Evolutionary conservation across 768 basidiomycete genomes (phyloP).

Genomic region (Tulasnella sp.): DNA sequence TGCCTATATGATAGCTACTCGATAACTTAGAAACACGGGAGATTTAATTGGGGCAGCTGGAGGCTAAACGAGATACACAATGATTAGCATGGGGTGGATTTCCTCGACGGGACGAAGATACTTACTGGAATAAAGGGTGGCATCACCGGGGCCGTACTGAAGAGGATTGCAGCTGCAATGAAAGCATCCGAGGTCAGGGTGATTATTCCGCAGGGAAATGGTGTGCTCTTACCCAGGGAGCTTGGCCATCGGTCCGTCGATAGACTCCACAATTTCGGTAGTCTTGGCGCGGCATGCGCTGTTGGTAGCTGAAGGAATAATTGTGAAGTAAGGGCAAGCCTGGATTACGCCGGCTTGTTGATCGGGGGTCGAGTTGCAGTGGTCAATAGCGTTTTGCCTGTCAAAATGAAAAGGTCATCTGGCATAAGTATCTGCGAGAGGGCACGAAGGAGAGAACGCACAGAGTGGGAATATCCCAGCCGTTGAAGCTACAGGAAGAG

Average conservation of each 20-base stretch:
- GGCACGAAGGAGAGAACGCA: neutral
- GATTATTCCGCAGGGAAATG: conserved; percentile 33
- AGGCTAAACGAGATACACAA: neutral
- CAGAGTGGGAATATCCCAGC: neutral
- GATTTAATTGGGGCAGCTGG: neutral
- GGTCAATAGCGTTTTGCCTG: conserved; percentile 14
- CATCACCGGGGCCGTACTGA: conserved; percentile 1
- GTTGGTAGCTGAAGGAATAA: conserved; percentile 22
- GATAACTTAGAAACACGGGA: neutral
- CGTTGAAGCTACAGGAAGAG: neutral
- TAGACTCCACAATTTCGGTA: conserved; percentile 21
- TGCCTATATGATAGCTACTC: neutral
- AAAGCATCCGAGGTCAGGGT: no score
- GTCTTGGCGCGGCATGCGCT: conserved; percentile 30
- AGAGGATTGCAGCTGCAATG: neutral
- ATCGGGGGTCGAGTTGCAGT: conserved; percentile 4
- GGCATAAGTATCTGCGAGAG: neutral
- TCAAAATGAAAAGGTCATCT: neutral
- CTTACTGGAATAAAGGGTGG: neutral
- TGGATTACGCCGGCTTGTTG: neutral
- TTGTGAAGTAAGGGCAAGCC: conserved; percentile 29
- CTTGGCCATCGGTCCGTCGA: conserved; percentile 15
- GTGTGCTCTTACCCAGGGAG: conserved; percentile 19
- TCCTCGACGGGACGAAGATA: neutral
- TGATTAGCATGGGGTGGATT: neutral